Base-by-base conservation (phyloP, 2,329 filamentous ascomycete species). In the Aspergillus nomiae region DNA sequence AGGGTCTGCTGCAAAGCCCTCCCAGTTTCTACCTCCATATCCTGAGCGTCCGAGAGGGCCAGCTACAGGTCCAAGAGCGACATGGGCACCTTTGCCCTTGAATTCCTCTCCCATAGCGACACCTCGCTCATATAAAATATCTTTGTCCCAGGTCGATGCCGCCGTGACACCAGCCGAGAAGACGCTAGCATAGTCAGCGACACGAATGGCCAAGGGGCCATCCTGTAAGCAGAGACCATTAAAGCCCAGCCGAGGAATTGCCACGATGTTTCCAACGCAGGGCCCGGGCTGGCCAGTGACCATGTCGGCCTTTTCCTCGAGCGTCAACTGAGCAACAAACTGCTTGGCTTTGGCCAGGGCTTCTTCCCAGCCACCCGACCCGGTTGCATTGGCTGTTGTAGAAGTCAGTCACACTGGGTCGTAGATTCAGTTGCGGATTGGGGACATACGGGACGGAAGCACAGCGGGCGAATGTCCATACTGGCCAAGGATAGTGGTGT, bases 121-220 rank as follows among this genome's bases (percentile, higher is more conserved):
- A 0, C 80, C 87, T 45, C 86, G 76, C 54, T 81, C 74, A 59
- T 86, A 84, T 0, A 86, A 83, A 63, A 89, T 69, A 4, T 83
- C 80, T 56, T 75, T 78, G 63, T 88, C 85, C 87, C 87, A 89
- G 9, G 75, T 77, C 1, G 89, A 88, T 24, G 89, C 90, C 1
- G 84, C 85, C 0, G 89, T 92, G 65, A 93, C 89, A 41, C 90
- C 90, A 16, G 89, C 86, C 1, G 90, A 89, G 68, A 94, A 94
- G 0, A 87, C 89, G 1, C 90, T 92, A 51, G 88, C 85, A 65
- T 90, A 87, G 67, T 92, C 89, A 3, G 88, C 87, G 19, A 85
- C 84, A 8, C 89, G 85, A 24, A 94, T 81, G 26, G 90, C 90
- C 55, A 71, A 59, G 1, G 73, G 74, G 0, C 72, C 71, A 36